Conservation (phyloP, 2,329 filamentous ascomycete species). For the Hypomyces rosellus region DNA sequence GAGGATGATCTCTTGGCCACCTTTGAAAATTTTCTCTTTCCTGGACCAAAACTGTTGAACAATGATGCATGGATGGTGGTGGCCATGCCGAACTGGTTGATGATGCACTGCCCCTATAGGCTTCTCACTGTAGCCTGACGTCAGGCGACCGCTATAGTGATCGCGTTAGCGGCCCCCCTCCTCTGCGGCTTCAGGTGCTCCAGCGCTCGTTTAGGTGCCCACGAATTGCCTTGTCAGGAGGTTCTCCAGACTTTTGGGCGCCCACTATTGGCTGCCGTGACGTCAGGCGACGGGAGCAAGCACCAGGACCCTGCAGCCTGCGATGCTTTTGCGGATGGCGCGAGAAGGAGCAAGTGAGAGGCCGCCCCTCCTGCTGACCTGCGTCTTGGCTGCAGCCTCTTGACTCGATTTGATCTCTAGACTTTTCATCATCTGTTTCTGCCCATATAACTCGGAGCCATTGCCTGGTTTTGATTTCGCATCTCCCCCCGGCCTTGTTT, state of each 20-base stretch:
- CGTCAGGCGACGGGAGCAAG: conserved; percentile 7
- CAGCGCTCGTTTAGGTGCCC: not conserved
- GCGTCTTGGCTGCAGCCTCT: not conserved
- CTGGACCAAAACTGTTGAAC: not conserved
- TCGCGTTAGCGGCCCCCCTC: not conserved
- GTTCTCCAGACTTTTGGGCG: not conserved
- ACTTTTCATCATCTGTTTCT: not conserved
- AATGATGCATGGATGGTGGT: not conserved
- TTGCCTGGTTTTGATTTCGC: not conserved
- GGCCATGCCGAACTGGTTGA: not conserved
- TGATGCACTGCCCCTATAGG: conserved; percentile 30
- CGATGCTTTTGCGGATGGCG: not conserved
- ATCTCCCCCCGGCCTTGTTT: not conserved
- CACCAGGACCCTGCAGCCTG: not conserved
- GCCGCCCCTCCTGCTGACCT: conserved; percentile 6
- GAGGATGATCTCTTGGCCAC: not conserved
- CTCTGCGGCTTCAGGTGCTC: not conserved
- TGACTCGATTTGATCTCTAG: not conserved
- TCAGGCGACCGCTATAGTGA: conserved; percentile 7
- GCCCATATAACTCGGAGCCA: not conserved
- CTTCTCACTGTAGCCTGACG: conserved; percentile 4
- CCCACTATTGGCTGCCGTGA: conserved; percentile 6
- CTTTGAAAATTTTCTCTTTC: not conserved
- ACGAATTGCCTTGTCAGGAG: not conserved
- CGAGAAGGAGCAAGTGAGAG: not conserved